Evolutionary conservation across 371 early-diverging fungal genomes (phyloP).

Genomic region (Circinella umbellata): DNA sequence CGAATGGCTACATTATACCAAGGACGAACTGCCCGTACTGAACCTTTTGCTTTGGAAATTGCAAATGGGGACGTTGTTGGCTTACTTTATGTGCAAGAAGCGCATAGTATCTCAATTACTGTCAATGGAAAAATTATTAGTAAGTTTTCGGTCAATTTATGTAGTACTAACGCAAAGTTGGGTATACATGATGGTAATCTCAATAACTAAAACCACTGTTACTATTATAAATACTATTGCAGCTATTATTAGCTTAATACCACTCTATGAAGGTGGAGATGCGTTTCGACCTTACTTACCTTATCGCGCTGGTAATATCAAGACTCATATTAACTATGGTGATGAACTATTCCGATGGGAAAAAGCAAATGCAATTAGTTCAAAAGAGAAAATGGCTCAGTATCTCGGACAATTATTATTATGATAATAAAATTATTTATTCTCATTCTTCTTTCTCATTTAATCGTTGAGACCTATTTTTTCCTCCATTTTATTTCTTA

Average conservation of each 20-base stretch:
- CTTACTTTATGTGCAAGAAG: constrained; percentile 27
- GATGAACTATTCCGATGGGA: constrained; percentile 26
- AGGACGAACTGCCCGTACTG: constrained; percentile 18
- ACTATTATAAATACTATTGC: background rate
- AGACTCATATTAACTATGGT: constrained; percentile 25
- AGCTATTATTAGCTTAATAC: constrained; percentile 15
- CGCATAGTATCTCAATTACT: constrained; percentile 8
- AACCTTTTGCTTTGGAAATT: constrained; percentile 27
- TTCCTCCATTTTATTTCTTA: background rate
- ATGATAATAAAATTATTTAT: background rate
- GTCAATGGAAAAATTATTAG: constrained; percentile 20
- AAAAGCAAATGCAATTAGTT: constrained; percentile 16
- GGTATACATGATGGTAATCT: too few species aligned
- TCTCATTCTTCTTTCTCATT: too few species aligned
- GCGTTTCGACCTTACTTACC: constrained; percentile 22
- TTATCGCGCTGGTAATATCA: constrained; percentile 17
- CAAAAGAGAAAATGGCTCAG: constrained; percentile 23
- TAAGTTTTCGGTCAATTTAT: constrained; percentile 1
- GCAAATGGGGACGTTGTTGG: constrained; percentile 39
- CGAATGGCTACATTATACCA: constrained; percentile 17
- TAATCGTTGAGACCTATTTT: too few species aligned
- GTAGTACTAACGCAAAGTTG: background rate
- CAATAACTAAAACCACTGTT: too few species aligned
- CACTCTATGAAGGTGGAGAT: constrained; percentile 4
- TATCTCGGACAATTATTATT: constrained; percentile 20